Conservation (phyloP, 139 green algal species). For the Coccomyxa sp. region DNA sequence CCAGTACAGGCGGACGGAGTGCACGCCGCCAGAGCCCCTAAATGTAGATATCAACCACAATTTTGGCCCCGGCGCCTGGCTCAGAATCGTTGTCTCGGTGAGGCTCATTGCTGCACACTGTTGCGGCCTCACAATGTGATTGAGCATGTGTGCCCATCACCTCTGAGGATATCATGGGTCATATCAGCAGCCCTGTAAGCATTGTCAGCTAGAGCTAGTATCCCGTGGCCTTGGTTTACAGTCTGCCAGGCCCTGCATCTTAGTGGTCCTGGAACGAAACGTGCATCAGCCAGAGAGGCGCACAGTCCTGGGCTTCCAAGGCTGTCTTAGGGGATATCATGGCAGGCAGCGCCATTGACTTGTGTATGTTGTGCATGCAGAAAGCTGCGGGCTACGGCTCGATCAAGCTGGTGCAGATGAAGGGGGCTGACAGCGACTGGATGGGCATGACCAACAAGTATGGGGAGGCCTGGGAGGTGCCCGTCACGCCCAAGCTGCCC, state of each 20-base stretch:
- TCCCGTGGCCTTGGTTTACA: too few relatives aligned
- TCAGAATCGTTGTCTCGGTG: slow-evolving; percentile 28
- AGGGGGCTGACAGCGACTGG: slow-evolving; percentile 25
- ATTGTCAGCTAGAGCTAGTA: not conserved
- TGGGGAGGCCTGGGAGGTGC: slow-evolving; percentile 39
- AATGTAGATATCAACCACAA: slow-evolving; percentile 31
- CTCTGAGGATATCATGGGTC: not conserved
- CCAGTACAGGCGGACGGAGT: slow-evolving; percentile 34
- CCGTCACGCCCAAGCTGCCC: slow-evolving; percentile 13
- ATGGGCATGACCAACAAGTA: slow-evolving; percentile 33
- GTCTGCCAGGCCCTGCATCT: too few relatives aligned
- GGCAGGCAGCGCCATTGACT: too few relatives aligned
- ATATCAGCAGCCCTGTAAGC: not conserved
- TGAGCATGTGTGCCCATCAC: not conserved
- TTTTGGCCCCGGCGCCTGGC: slow-evolving; percentile 25
- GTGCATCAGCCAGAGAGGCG: too few relatives aligned
- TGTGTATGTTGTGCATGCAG: slow-evolving; percentile 12
- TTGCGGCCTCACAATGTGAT: not conserved
- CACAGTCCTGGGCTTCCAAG: too few relatives aligned
- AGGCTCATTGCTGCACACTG: not conserved
- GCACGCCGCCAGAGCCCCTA: slow-evolving; percentile 24
- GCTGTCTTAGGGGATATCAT: too few relatives aligned
- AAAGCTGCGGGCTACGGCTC: slow-evolving; percentile 22
- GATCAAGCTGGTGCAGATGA: slow-evolving; percentile 32
- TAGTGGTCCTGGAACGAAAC: too few relatives aligned